Conservation (phyloP, 305 asterid species). For the Caryopteris hybrid region DNA sequence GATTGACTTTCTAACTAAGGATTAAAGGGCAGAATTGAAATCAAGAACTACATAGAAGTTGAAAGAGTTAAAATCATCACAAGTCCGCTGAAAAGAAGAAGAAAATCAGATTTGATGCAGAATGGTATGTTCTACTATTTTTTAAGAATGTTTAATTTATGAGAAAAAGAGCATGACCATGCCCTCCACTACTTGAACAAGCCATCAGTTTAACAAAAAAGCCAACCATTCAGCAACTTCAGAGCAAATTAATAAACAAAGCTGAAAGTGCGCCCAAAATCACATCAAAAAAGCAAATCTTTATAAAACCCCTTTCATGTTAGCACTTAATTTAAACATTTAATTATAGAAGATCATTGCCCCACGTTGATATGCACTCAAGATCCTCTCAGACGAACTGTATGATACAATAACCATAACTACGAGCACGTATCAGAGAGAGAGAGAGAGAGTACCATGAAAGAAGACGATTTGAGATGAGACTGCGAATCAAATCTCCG, state of each 20-base stretch:
- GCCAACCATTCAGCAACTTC: conserved; percentile 13
- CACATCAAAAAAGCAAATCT: conserved; percentile 3
- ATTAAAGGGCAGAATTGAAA: neutral
- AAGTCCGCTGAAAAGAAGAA: too few species aligned
- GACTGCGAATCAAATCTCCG: neutral
- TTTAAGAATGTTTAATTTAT: neutral
- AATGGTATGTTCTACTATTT: neutral
- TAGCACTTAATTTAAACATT: neutral
- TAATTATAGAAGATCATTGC: neutral
- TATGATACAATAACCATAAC: too few species aligned
- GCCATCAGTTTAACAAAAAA: neutral
- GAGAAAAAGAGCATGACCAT: neutral
- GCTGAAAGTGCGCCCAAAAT: neutral
- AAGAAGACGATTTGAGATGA: neutral
- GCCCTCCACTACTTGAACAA: conserved; percentile 13
- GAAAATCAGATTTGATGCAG: neutral
- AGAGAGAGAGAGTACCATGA: conserved; percentile 1
- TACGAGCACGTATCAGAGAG: too few species aligned
- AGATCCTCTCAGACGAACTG: too few species aligned
- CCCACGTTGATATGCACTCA: neutral
- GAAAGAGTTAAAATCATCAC: neutral
- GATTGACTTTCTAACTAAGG: neutral
- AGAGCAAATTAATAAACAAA: neutral
- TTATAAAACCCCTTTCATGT: conserved; percentile 7
- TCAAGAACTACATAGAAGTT: neutral